Evolutionary conservation across 345 rosid genomes (phyloP).

Genomic region (Sisymbrium irio): DNA sequence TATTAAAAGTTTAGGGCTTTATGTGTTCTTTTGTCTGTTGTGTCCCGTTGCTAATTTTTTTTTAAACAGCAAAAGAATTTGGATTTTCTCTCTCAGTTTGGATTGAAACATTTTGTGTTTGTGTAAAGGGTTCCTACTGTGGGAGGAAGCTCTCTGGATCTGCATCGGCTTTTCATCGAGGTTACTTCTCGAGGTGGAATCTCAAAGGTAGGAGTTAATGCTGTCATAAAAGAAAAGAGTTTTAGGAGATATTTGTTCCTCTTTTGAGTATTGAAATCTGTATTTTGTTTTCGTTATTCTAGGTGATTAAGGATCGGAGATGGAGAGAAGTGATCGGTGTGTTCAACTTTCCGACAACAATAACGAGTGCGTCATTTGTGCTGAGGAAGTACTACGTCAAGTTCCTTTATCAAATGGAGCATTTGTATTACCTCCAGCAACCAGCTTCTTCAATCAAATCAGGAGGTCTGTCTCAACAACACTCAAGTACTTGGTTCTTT

Average conservation of each 20-base stretch:
- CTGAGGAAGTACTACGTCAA: slow-evolving; percentile 75
- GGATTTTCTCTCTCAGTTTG: neutral
- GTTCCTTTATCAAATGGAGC: slow-evolving; percentile 68
- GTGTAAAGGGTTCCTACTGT: slow-evolving; percentile 73
- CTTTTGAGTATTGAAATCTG: slow-evolving; percentile 14
- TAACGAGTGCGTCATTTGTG: slow-evolving; percentile 85
- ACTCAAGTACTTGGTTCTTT: neutral
- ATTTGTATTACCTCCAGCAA: slow-evolving; percentile 50
- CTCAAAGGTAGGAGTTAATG: slow-evolving; percentile 40
- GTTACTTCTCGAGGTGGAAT: slow-evolving; percentile 92
- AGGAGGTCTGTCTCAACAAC: slow-evolving; percentile 25
- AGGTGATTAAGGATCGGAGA: slow-evolving; percentile 73
- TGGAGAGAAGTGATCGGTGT: slow-evolving; percentile 84
- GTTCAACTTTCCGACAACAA: slow-evolving; percentile 77
- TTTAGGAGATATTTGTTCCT: neutral
- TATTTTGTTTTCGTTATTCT: neutral
- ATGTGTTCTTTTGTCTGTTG: neutral
- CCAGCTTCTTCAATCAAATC: slow-evolving; percentile 40
- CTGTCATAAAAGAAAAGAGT: neutral
- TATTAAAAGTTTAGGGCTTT: neutral
- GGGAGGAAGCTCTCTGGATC: slow-evolving; percentile 73
- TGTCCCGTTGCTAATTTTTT: neutral
- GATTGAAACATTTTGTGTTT: neutral
- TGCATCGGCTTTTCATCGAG: slow-evolving; percentile 80
- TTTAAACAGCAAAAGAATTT: no score